These are phyloP conservation scores for Corylus heterophylla DNA, from an alignment of 306 rosid species.

Conservation along the genomic window DNA sequence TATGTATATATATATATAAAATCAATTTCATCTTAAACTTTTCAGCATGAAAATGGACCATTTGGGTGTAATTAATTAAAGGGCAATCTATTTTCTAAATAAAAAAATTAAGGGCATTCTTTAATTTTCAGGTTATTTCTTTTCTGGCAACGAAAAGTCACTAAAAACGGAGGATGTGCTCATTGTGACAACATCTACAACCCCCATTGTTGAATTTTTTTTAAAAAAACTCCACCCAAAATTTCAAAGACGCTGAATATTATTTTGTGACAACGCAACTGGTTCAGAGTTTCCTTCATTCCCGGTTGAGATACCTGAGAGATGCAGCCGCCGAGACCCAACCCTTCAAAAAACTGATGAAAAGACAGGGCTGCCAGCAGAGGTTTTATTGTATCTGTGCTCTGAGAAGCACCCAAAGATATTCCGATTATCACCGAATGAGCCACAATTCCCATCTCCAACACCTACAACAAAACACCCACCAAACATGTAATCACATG, in stretches of 20 bases:
- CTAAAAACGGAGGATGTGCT: slow-evolving; percentile 27
- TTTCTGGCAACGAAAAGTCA: neutral
- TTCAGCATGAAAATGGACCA: neutral
- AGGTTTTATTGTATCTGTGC: slow-evolving; percentile 55
- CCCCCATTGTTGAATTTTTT: neutral
- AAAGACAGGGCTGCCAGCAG: slow-evolving; percentile 74
- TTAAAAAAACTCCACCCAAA: neutral
- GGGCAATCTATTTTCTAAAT: no score
- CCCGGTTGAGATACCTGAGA: slow-evolving; percentile 51
- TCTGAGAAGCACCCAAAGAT: slow-evolving; percentile 59
- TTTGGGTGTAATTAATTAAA: neutral
- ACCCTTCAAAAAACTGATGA: slow-evolving; percentile 89
- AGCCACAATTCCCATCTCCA: slow-evolving; percentile 83
- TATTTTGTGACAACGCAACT: neutral
- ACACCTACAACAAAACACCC: slow-evolving; percentile 36
- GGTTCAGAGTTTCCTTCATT: no score
- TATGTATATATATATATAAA: no score
- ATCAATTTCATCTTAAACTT: neutral
- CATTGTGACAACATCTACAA: slow-evolving; percentile 40
- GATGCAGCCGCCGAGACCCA: slow-evolving; percentile 93
- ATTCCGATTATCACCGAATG: slow-evolving; percentile 84
- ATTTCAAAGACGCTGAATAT: neutral
- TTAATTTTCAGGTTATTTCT: neutral
- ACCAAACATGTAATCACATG: no score
- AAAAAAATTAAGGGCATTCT: neutral